These are phyloP conservation scores for Carex parvula DNA, from an alignment of 176 grass and related monocot species.

Conservation along the genomic window DNA sequence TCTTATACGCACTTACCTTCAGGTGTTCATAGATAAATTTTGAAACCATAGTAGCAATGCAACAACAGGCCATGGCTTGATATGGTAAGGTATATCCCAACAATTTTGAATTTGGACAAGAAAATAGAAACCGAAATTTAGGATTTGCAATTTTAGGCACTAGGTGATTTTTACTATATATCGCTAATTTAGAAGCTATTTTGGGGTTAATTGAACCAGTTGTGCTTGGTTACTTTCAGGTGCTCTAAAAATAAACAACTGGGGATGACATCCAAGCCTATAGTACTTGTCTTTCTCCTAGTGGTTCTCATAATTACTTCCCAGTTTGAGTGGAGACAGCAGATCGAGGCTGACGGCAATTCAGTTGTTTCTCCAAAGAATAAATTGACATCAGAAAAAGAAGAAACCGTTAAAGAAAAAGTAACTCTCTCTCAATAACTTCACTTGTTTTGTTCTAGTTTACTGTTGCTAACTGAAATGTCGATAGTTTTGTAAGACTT, in stretches of 20 bases:
- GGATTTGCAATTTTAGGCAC: not conserved
- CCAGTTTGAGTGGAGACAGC: constrained; percentile 74
- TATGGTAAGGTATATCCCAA: not conserved
- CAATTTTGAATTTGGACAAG: not conserved
- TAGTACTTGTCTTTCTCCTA: constrained; percentile 55
- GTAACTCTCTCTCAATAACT: constrained; percentile 24
- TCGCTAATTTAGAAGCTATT: not conserved
- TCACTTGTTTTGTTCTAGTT: constrained; percentile 10
- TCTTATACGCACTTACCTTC: not conserved
- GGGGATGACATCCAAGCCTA: constrained; percentile 47
- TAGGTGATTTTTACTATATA: not conserved
- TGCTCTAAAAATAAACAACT: not conserved
- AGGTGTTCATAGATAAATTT: not conserved
- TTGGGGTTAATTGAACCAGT: not conserved
- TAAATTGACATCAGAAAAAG: constrained; percentile 40
- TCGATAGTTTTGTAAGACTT: not conserved
- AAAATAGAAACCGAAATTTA: not conserved
- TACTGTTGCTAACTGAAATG: not conserved
- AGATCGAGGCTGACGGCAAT: constrained; percentile 60
- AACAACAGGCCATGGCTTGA: not conserved
- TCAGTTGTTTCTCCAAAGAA: constrained; percentile 21
- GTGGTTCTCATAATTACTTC: constrained; percentile 60
- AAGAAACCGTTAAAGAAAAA: constrained; percentile 73
- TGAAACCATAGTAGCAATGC: not conserved
- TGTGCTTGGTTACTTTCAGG: not conserved